Evolutionary conservation across 1,284 basidiomycete genomes (phyloP).

Genomic region (Schizophyllum commune): DNA sequence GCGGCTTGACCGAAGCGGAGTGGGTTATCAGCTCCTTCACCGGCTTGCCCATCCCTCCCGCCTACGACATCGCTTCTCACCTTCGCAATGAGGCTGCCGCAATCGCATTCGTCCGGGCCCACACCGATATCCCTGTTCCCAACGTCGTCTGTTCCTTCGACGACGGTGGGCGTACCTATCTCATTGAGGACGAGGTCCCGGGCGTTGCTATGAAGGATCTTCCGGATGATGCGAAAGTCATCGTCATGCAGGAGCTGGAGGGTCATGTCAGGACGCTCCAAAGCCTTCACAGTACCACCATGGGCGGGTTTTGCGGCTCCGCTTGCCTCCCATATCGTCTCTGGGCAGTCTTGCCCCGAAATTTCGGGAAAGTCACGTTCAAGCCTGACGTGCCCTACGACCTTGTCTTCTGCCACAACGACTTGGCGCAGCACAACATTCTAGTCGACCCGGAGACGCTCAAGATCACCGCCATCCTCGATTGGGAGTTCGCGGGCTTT

Average conservation of each 20-base stretch:
- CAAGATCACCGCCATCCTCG: background rate
- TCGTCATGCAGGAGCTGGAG: background rate
- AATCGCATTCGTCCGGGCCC: background rate
- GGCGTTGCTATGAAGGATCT: background rate
- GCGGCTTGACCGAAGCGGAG: too few species aligned
- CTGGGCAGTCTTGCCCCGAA: too few species aligned
- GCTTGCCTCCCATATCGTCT: background rate
- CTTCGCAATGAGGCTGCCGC: background rate
- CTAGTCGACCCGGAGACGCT: background rate
- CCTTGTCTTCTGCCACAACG: background rate
- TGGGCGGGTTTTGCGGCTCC: background rate
- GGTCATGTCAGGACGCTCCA: background rate
- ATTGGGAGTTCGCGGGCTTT: background rate
- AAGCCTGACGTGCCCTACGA: background rate
- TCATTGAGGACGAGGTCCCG: background rate
- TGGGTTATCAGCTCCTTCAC: too few species aligned
- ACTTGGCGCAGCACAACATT: background rate
- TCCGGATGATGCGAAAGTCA: background rate
- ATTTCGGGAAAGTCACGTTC: background rate
- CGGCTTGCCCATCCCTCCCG: too few species aligned
- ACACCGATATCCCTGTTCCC: background rate
- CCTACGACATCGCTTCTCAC: too few species aligned
- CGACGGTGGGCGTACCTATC: background rate
- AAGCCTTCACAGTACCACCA: background rate
- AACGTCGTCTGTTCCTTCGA: background rate